Evolutionary conservation across 2,329 filamentous ascomycete genomes (phyloP).

Genomic region (Boeremia exigua): DNA sequence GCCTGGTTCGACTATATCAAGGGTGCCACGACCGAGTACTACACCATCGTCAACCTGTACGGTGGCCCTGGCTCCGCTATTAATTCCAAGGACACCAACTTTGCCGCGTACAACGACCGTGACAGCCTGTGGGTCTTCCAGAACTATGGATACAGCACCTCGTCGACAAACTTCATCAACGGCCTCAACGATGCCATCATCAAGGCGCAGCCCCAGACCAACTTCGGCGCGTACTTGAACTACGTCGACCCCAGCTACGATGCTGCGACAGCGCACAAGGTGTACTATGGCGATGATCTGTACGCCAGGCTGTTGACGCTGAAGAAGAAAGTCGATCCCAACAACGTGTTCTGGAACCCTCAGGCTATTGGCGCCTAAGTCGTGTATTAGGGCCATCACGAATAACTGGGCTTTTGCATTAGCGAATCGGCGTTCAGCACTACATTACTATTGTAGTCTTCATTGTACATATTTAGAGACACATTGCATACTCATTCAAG

Average conservation of each 20-base stretch:
- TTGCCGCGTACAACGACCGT: conserved; percentile 46
- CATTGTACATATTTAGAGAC: conserved; percentile 4
- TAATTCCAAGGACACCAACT: conserved; percentile 42
- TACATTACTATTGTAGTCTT: background rate
- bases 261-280: conserved; percentile 55
- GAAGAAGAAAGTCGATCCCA: conserved; percentile 51
- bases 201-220: conserved; percentile 44
- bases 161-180: conserved; percentile 48
- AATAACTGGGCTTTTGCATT: background rate
- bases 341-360: conserved; percentile 48
- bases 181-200: conserved; percentile 52
- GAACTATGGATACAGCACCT: conserved; percentile 40
- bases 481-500: too few species aligned
- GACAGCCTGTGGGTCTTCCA: conserved; percentile 48
- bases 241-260: conserved; percentile 59
- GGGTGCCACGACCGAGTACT: conserved; percentile 34
- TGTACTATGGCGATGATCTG: conserved; percentile 56
- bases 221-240: conserved; percentile 61
- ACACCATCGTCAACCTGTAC: conserved; percentile 49
- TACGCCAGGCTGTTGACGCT: conserved; percentile 44
- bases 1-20: conserved; percentile 44
- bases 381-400: background rate
- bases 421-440: conserved; percentile 10
- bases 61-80: conserved; percentile 46
- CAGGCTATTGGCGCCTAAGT: conserved; percentile 43